Evolutionary conservation across 83 land plant genomes (phyloP), one percentile per base, ranked within the genome.

Genomic region (Diphasiastrum complanatum): DNA sequence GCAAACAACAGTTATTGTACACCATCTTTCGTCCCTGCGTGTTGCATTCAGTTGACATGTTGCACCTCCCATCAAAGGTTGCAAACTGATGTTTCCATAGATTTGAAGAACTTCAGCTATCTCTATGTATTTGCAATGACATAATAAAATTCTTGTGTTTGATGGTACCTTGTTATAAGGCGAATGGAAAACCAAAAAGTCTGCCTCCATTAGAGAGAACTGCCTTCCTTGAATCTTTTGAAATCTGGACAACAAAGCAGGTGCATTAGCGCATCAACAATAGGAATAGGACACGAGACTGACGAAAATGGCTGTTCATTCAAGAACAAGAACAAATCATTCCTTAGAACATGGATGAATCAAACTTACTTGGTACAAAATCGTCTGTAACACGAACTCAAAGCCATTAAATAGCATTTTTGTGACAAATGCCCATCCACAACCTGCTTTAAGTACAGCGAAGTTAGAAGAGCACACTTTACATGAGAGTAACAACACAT

Each of bases 351-450:
- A 16, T 26, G 30, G 43, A 6, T 53, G 43, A 18, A 24, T 22
- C 11, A 32, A 40, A 48, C 83, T 66, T 81, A 92, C 99, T 84
- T 93, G 28, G 41, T 48, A 62, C 92, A 93, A 32, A 72, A 80
- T 10, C 75, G 77, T 38, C 66, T 83, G 40, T 93, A 93, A 76
- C 99, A 93, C 33, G 81, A 74, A 67, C 89, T 96, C 22, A 93
- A 68, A 5, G 96, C 99, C 96, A 81, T 86, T 37, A 93, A 81
- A 51, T 93, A 93, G 61, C 99, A 93, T 41, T 85, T 86, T 61
- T 89, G 96, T 24, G 96, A 85, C 29, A 93, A 79, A 61, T 83
- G 89, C n/a, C 95, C 95, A 77, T 93, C 99, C 48, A 93, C 96
- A 67, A 92, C 98, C 97, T 92, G 61, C 30, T n/a, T n/a, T n/a